phyloP scores from a whole-genome alignment of 2,329 filamentous ascomycete genomes.

The Phoma herbarum region DNA sequence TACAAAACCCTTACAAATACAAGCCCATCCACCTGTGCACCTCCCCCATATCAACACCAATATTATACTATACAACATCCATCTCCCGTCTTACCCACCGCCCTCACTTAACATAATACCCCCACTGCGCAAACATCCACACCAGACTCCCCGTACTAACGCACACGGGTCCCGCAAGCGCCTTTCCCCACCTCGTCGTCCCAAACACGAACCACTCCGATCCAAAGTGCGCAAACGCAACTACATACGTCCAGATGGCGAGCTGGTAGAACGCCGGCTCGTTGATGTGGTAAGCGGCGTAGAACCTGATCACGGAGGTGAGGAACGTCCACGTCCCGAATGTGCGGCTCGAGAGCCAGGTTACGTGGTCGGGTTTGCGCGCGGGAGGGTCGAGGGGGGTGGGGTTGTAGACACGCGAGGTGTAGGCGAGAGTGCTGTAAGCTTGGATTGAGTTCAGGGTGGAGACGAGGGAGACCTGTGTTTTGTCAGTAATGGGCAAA shows the following conservation, averaged over 20 bases:
- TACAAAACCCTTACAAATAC: neutral
- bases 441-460: conserved; percentile 86
- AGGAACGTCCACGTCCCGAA: conserved; percentile 91
- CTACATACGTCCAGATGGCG: conserved; percentile 79
- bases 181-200: conserved; percentile 71
- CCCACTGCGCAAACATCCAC: conserved; percentile 74
- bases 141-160: conserved; percentile 64
- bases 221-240: conserved; percentile 68
- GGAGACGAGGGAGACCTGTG: conserved; percentile 82
- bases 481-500: neutral
- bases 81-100: neutral
- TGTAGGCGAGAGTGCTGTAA: conserved; percentile 81
- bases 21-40: neutral
- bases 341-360: conserved; percentile 77
- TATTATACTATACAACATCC: too few species aligned
- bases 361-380: conserved; percentile 62
- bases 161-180: conserved; percentile 66
- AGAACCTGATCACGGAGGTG: conserved; percentile 77
- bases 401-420: conserved; percentile 85
- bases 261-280: conserved; percentile 79
- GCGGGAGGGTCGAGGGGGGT: conserved; percentile 54
- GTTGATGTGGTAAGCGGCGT: conserved; percentile 83
- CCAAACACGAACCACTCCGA: conserved; percentile 83
- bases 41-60: neutral
- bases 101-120: conserved; percentile 66